A percentile compares a stretch with the other conserved stretches of the same genome.
Evolutionary conservation across 345 rosid genomes (phyloP).

Genomic region (Microthlaspi erraticum): DNA sequence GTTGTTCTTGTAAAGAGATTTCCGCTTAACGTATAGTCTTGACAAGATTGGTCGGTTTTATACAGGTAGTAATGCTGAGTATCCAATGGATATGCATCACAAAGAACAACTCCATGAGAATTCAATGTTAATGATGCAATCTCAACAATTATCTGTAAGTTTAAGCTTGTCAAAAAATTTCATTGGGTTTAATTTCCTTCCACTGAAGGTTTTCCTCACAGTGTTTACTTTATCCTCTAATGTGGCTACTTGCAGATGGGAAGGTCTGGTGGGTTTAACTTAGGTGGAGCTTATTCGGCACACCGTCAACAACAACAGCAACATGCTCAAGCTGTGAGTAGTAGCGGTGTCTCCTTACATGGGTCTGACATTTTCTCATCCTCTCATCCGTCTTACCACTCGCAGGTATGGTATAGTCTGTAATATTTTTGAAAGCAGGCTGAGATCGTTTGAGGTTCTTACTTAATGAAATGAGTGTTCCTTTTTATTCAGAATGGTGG

Average conservation of each 20-base stretch:
- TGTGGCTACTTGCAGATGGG: constrained; percentile 70
- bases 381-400: constrained; percentile 75
- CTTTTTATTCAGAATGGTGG: constrained; percentile 66
- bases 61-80: constrained; percentile 92
- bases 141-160: constrained; percentile 94
- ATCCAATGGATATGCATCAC: constrained; percentile 83
- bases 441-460: constrained; percentile 10
- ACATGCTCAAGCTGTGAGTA: constrained; percentile 75
- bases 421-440: constrained; percentile 17
- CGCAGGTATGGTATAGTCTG: constrained; percentile 68
- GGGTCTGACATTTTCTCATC: constrained; percentile 84
- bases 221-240: constrained; percentile 2
- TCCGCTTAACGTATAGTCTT: constrained; percentile 6
- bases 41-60: constrained; percentile 45
- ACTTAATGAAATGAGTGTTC: background rate
- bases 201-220: constrained; percentile 2
- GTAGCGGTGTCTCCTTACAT: constrained; percentile 70
- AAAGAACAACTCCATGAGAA: constrained; percentile 93
- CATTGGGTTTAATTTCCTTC: constrained; percentile 25
- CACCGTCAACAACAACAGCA: constrained; percentile 81
- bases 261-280: constrained; percentile 82
- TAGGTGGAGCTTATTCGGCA: constrained; percentile 72
- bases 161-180: constrained; percentile 13
- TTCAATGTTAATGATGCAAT: constrained; percentile 86
- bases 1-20: constrained; percentile 10